Evolutionary conservation across 768 basidiomycete species (phyloP).

Genomic region (Amanita exitialis): DNA sequence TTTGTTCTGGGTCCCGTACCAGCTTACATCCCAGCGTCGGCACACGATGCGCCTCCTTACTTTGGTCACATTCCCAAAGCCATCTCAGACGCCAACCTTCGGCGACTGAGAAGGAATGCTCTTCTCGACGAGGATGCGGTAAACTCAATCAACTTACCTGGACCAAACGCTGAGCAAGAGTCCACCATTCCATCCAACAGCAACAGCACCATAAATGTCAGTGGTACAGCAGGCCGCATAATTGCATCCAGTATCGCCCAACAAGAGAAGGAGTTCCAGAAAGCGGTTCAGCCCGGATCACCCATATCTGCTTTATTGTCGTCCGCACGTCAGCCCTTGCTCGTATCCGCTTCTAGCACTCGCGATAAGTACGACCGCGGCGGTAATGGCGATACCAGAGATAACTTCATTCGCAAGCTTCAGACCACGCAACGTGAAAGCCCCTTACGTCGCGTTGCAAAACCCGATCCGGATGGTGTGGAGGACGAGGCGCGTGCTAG

Average conservation of each 20-base stretch:
- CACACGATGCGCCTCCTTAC: conserved; percentile 66
- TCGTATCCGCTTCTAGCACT: conserved; percentile 43
- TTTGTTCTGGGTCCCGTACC: conserved; percentile 80
- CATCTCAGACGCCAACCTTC: conserved; percentile 61
- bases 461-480: conserved; percentile 18
- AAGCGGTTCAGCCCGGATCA: conserved; percentile 89
- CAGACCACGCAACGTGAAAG: conserved; percentile 21
- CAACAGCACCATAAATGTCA: not conserved
- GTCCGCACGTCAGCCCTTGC: conserved; percentile 79
- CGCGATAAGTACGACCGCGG: conserved; percentile 5
- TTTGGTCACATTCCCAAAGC: conserved; percentile 57
- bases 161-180: conserved; percentile 11
- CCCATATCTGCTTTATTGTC: conserved; percentile 88
- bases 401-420: conserved; percentile 17
- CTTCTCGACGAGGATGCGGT: conserved; percentile 56
- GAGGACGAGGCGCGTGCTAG: conserved; percentile 28
- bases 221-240: conserved; percentile 21
- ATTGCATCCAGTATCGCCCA: conserved; percentile 59
- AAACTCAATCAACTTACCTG: conserved; percentile 32
- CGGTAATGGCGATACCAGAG: conserved; percentile 8
- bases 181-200: not conserved
- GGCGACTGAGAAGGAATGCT: conserved; percentile 49
- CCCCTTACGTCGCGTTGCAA: conserved; percentile 17
- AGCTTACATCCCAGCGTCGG: conserved; percentile 66
- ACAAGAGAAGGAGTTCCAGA: conserved; percentile 95